These are phyloP conservation scores for Suillus americanus DNA, from an alignment of 768 basidiomycete species.

Conservation along the genomic window DNA sequence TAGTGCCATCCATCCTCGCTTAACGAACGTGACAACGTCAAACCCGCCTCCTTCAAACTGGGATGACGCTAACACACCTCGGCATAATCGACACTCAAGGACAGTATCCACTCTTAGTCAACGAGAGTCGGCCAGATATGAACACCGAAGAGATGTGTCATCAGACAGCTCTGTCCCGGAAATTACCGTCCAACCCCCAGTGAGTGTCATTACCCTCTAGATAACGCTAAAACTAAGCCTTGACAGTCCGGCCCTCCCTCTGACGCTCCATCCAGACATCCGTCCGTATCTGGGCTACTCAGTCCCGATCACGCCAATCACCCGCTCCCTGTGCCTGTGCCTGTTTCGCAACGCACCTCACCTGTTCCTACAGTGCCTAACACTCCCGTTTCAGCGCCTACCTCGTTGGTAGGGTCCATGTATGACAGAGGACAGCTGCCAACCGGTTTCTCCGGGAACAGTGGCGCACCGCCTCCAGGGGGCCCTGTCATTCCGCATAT, in stretches of 20 bases:
- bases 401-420: slow-evolving; percentile 14
- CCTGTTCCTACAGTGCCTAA: slow-evolving; percentile 17
- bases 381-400: slow-evolving; percentile 10
- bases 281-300: slow-evolving; percentile 18
- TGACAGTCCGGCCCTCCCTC: slow-evolving; percentile 31
- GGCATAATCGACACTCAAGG: slow-evolving; percentile 26
- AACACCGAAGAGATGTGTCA: slow-evolving; percentile 24
- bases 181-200: slow-evolving; percentile 31
- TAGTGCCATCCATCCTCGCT: slow-evolving; percentile 17
- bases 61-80: slow-evolving; percentile 15
- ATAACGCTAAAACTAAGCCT: background rate
- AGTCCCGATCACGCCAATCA: slow-evolving; percentile 32
- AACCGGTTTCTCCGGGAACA: slow-evolving; percentile 10
- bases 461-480: slow-evolving; percentile 11
- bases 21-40: slow-evolving; percentile 22
- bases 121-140: slow-evolving; percentile 7
- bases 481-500: slow-evolving; percentile 24
- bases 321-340: slow-evolving; percentile 26
- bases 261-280: slow-evolving; percentile 31
- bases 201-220: slow-evolving; percentile 14
- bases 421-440: slow-evolving; percentile 19
- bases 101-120: slow-evolving; percentile 14
- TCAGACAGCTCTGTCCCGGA: slow-evolving; percentile 36
- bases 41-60: slow-evolving; percentile 24
- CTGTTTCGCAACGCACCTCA: slow-evolving; percentile 11